These are phyloP conservation scores for Fusarium sp. DNA, from an alignment of 2,329 filamentous ascomycete species.

Conservation along the genomic window DNA sequence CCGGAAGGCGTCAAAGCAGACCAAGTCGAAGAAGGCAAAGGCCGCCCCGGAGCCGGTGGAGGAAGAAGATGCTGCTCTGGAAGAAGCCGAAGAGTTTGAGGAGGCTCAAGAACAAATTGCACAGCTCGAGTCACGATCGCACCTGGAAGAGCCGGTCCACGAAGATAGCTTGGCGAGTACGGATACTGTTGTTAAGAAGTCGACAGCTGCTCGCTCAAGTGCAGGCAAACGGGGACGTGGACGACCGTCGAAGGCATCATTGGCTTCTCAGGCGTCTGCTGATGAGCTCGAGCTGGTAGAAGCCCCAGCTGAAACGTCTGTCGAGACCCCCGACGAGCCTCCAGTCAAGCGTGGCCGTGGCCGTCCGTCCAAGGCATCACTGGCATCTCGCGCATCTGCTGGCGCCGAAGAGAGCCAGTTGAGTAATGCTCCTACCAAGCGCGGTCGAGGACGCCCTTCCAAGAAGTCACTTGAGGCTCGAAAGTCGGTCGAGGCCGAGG, in stretches of 20 bases:
- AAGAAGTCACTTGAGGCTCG: constrained; percentile 51
- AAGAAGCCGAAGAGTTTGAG: constrained; percentile 20
- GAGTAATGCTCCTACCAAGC: constrained; percentile 47
- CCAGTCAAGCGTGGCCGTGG: constrained; percentile 51
- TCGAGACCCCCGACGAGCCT: constrained; percentile 26
- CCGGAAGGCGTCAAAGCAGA: constrained; percentile 68
- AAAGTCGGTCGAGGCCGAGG: constrained; percentile 39
- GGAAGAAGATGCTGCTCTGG: constrained; percentile 38
- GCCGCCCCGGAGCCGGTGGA: constrained; percentile 48
- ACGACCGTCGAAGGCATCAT: constrained; percentile 51
- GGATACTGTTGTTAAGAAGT: constrained; percentile 60
- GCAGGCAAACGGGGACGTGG: constrained; percentile 49
- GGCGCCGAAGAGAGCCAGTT: constrained; percentile 41
- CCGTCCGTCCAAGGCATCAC: constrained; percentile 53
- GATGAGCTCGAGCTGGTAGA: constrained; percentile 46
- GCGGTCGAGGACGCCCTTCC: constrained; percentile 51
- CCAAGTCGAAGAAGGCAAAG: constrained; percentile 63
- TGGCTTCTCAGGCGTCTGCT: constrained; percentile 46
- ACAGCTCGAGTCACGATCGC: constrained; percentile 28
- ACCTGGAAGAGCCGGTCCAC: constrained; percentile 49
- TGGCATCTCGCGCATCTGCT: constrained; percentile 44
- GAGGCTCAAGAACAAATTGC: constrained; percentile 13
- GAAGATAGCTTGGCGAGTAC: constrained; percentile 61
- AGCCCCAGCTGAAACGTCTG: constrained; percentile 26
- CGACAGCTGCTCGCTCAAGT: constrained; percentile 37